phyloP scores from a whole-genome alignment of 768 basidiomycete genomes.

The Phylloporus scabripes region DNA sequence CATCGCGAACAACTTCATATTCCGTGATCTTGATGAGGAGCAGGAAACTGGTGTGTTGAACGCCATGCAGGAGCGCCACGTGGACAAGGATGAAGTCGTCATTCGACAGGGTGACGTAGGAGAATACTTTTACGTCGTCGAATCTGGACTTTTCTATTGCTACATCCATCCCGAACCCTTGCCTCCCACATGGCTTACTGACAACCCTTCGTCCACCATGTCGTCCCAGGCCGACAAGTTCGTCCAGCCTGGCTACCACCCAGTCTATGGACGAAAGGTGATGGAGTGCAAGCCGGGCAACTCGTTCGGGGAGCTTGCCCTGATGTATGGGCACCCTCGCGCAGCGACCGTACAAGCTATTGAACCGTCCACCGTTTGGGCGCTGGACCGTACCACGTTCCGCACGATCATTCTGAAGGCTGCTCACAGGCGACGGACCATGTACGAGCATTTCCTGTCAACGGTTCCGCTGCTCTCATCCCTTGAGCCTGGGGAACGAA shows the following conservation, averaged over 20 bases:
- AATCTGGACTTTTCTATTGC: conserved; percentile 79
- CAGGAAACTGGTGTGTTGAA: conserved; percentile 89
- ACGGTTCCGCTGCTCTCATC: conserved; percentile 84
- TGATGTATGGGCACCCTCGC: conserved; percentile 97
- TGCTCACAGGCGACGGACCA: conserved; percentile 82
- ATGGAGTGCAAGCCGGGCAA: conserved; percentile 78
- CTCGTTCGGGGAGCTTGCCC: conserved; percentile 92
- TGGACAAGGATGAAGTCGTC: conserved; percentile 74
- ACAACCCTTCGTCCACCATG: conserved; percentile 34
- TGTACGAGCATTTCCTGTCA: conserved; percentile 96
- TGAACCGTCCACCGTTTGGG: conserved; percentile 83
- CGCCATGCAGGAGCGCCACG: conserved; percentile 87
- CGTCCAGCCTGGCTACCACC: conserved; percentile 59
- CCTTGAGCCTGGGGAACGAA: conserved; percentile 81
- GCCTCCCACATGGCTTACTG: conserved; percentile 53
- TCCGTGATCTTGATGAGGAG: conserved; percentile 94
- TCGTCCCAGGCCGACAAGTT: conserved; percentile 47
- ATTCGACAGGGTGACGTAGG: conserved; percentile 97
- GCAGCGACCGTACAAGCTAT: conserved; percentile 90
- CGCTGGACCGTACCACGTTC: conserved; percentile 96
- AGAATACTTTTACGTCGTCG: conserved; percentile 97
- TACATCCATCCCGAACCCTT: conserved; percentile 69
- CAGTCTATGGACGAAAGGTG: conserved; percentile 75
- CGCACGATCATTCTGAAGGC: conserved; percentile 94
- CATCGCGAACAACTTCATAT: conserved; percentile 86